Conservation (phyloP, 176 grass and related monocot genomes). For the Olyra latifolia region DNA sequence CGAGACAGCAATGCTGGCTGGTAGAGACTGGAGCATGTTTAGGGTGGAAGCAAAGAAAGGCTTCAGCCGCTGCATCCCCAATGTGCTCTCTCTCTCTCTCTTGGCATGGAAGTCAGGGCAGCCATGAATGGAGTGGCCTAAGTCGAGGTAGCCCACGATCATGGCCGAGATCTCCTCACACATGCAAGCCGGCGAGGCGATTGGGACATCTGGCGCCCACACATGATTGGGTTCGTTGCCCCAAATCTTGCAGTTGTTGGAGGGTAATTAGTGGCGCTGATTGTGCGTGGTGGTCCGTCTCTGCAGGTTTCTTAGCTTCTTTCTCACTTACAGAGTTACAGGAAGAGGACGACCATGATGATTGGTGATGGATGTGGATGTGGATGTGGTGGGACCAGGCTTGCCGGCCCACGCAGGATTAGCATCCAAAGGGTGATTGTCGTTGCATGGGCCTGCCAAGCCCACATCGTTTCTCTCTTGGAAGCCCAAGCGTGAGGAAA, state of each 20-base stretch:
- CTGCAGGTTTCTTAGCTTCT: constrained; percentile 32
- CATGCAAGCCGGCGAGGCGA: background rate
- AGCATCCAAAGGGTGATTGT: no score
- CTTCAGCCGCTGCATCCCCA: constrained; percentile 16
- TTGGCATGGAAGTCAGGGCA: constrained; percentile 21
- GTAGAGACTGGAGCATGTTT: constrained; percentile 66
- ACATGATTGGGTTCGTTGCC: background rate
- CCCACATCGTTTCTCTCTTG: no score
- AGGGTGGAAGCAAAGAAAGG: constrained; percentile 87
- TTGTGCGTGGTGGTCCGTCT: background rate
- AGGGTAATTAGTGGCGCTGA: background rate
- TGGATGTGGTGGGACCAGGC: background rate
- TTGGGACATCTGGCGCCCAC: constrained; percentile 16
- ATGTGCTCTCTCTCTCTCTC: no score
- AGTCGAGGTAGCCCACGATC: background rate
- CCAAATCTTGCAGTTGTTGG: constrained; percentile 11
- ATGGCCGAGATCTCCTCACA: constrained; percentile 24
- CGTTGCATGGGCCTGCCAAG: no score
- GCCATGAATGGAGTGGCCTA: constrained; percentile 23
- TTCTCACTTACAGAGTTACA: constrained; percentile 29
- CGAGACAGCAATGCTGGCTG: constrained; percentile 56
- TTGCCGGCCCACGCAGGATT: no score
- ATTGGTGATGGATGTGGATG: background rate
- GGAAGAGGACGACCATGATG: constrained; percentile 6
- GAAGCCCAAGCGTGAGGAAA: no score